These are phyloP conservation scores for Boletus sp. DNA, from an alignment of 768 basidiomycete genomes.

Conservation along the genomic window DNA sequence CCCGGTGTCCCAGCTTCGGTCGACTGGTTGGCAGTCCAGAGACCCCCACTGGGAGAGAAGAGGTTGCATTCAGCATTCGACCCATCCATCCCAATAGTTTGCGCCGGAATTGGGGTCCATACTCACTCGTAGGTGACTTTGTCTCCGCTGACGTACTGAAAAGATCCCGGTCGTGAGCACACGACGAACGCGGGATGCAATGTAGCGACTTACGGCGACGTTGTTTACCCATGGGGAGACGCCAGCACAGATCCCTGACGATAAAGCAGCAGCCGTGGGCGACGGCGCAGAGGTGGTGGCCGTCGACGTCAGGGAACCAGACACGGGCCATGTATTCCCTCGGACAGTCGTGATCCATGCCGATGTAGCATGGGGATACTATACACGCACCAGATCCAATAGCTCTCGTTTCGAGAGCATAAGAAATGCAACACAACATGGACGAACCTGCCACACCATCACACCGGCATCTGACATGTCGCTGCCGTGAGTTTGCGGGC, in stretches of 20 bases:
- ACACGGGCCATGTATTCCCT: constrained; percentile 35
- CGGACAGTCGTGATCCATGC: constrained; percentile 42
- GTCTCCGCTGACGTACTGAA: constrained; percentile 28
- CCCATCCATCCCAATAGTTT: no score
- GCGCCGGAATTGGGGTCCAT: neutral
- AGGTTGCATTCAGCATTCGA: neutral
- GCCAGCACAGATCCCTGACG: constrained; percentile 37
- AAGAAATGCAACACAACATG: neutral
- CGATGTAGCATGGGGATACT: constrained; percentile 38
- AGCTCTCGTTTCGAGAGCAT: neutral
- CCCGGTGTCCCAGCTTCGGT: constrained; percentile 36
- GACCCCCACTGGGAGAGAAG: constrained; percentile 35
- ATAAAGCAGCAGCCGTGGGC: constrained; percentile 19
- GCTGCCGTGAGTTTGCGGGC: neutral
- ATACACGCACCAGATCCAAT: neutral
- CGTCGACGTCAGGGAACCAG: neutral
- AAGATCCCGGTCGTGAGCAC: neutral
- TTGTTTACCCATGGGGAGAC: constrained; percentile 41
- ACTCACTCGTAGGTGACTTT: constrained; percentile 41
- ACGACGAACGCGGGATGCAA: neutral
- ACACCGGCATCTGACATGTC: constrained; percentile 33
- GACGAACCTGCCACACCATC: constrained; percentile 42
- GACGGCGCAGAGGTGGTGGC: constrained; percentile 1
- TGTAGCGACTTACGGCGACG: constrained; percentile 33
- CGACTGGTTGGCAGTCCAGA: constrained; percentile 53